phyloP scores from a whole-genome alignment of 306 rosid genomes.

The Sechiopsis laciniata region DNA sequence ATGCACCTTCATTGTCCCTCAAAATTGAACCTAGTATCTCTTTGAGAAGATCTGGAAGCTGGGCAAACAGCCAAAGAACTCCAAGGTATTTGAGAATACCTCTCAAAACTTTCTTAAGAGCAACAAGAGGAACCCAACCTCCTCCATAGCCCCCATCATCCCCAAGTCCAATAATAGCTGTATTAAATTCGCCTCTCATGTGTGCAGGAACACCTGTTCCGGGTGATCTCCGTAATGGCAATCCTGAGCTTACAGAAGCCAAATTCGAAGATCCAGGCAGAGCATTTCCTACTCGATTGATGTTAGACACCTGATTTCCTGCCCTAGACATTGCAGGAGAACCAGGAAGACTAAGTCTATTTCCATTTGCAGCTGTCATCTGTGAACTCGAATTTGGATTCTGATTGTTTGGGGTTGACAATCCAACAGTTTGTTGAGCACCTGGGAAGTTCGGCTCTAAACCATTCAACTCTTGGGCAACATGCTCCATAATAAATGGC shows the following conservation, averaged over 20 bases:
- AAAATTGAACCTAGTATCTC: conserved; percentile 92
- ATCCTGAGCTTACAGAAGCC: conserved; percentile 56
- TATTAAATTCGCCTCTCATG: conserved; percentile 91
- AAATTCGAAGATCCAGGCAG: conserved; percentile 70
- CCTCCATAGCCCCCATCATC: conserved; percentile 99
- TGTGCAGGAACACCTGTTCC: conserved; percentile 93
- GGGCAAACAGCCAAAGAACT: conserved; percentile 95
- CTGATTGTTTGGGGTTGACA: conserved; percentile 58
- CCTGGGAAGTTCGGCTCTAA: conserved; percentile 68
- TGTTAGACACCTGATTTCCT: conserved; percentile 67
- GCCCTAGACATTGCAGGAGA: conserved; percentile 72
- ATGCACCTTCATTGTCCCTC: conserved; percentile 97
- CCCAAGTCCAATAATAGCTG: conserved; percentile 98
- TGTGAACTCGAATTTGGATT: conserved; percentile 59
- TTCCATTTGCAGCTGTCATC: conserved; percentile 63
- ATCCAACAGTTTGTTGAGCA: conserved; percentile 66
- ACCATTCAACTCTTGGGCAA: conserved; percentile 93
- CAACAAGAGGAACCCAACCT: conserved; percentile 99
- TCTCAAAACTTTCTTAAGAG: conserved; percentile 93
- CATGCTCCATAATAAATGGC: conserved; percentile 98
- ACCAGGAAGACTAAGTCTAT: conserved; percentile 56
- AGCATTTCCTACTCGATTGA: conserved; percentile 76
- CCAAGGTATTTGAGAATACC: conserved; percentile 98
- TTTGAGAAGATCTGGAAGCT: conserved; percentile 84
- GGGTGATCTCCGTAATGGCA: conserved; percentile 69